Evolutionary conservation across 306 rosid genomes (phyloP).

Genomic region (Cicer bijugum): DNA sequence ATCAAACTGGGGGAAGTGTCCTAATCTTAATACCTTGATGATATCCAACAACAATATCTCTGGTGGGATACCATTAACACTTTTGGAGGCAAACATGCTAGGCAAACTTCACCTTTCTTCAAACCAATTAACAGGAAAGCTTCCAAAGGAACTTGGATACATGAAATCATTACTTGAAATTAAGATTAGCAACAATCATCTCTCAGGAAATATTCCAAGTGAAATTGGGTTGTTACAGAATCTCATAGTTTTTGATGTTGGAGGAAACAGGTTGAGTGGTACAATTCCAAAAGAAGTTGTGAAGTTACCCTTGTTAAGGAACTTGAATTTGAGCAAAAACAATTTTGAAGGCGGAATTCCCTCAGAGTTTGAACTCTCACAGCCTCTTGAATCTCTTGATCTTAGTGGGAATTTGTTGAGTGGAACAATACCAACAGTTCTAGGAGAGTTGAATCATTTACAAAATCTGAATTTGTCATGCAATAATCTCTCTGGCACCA

Average conservation of each 20-base stretch:
- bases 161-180: constrained; percentile 8
- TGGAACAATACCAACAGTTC: constrained; percentile 45
- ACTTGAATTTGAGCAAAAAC: constrained; percentile 42
- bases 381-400: constrained; percentile 48
- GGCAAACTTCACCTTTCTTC: constrained; percentile 43
- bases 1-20: constrained; percentile 36
- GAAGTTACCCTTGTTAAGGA: not conserved
- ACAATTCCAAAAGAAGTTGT: constrained; percentile 32
- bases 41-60: constrained; percentile 35
- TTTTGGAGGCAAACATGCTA: constrained; percentile 8
- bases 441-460: constrained; percentile 45
- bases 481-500: constrained; percentile 48
- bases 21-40: not conserved
- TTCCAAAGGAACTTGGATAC: constrained; percentile 48
- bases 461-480: constrained; percentile 49
- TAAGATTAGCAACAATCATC: constrained; percentile 25
- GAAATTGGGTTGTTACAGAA: constrained; percentile 29
- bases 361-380: not conserved
- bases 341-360: constrained; percentile 32
- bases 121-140: constrained; percentile 37
- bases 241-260: constrained; percentile 18
- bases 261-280: constrained; percentile 39
- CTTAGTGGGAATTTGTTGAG: constrained; percentile 48
- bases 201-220: constrained; percentile 38
- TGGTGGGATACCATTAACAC: constrained; percentile 32